Base-by-base conservation (phyloP, 2,329 filamentous ascomycete species). In the Fusarium veterinarium region DNA sequence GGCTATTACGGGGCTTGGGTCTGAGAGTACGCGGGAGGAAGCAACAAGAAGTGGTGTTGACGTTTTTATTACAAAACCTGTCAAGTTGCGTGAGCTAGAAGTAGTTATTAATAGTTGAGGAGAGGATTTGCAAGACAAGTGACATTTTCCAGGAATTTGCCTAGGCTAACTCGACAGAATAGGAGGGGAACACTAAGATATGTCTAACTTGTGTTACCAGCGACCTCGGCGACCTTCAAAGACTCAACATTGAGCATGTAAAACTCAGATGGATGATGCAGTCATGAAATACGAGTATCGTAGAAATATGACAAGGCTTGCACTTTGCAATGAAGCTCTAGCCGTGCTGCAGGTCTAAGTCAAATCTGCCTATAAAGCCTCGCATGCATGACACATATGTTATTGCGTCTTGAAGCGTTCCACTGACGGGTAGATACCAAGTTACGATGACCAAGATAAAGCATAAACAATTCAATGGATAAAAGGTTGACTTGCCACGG, bases 1-100 rank as follows among this genome's bases (percentile, higher is more conserved):
- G 17, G 64, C 64, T 25, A 58, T 66, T 0, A 62, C 63, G 7
- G 63, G 63, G 1, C 33, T 66, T 12, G 63, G 46, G 9, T 58
- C 64, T 12, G 46, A 64, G 25, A 64, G 41, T 25, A 48, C 60
- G 2, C 28, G 41, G 6, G 46, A 58, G 3, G 60, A 64, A 31
- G 64, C 64, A 17, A 51, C 44, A 3, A 35, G 41, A 10, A 64
- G 64, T 5, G 60, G 64, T n/a, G 45, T 64, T 2, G 52, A 64
- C 23, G 19, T 53, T 30, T 67, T 67, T 44, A 28, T 67, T 6
- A 64, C 64, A 1, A 64, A 52, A 6, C 60, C 64, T 8, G 45
- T 41, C 38, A 64, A 60, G 17, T 5, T 64, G 10, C 48, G 31
- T 16, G 48, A 52, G 31, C 31, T 52, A 3, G 31, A 37, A 20